These are phyloP conservation scores for Botrytis pseudocinerea DNA, from an alignment of 2,329 filamentous ascomycete genomes.

Conservation along the genomic window DNA sequence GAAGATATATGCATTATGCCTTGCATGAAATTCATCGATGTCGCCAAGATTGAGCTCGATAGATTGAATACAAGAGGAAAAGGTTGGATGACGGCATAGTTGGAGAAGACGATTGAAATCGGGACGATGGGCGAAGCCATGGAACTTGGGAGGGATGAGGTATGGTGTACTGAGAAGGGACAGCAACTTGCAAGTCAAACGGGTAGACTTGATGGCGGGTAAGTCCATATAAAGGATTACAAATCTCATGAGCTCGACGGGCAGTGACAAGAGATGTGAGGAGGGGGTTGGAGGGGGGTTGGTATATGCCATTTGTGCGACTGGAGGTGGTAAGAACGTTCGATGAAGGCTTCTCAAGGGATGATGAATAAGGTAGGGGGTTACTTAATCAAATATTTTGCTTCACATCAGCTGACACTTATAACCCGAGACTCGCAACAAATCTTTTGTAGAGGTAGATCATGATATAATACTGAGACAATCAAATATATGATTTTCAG, in stretches of 20 bases:
- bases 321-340: neutral
- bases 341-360: neutral
- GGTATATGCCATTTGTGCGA: slow-evolving; percentile 10
- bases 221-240: slow-evolving; percentile 13
- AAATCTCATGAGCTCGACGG: neutral
- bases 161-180: slow-evolving; percentile 19
- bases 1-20: slow-evolving; percentile 38
- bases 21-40: slow-evolving; percentile 38
- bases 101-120: slow-evolving; percentile 30
- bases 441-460: neutral
- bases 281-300: neutral
- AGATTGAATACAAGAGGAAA: slow-evolving; percentile 28
- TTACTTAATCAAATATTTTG: neutral
- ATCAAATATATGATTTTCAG: neutral
- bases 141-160: slow-evolving; percentile 28
- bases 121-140: slow-evolving; percentile 27
- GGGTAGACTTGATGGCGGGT: neutral
- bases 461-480: slow-evolving; percentile 1
- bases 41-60: slow-evolving; percentile 36
- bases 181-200: slow-evolving; percentile 19
- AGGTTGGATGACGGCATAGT: slow-evolving; percentile 32
- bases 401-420: neutral
- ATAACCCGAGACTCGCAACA: neutral
- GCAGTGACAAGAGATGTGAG: slow-evolving; percentile 1
- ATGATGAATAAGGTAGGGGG: neutral